Evolutionary conservation across 805 yeast genomes (phyloP).

Genomic region (Candida tibetensis): DNA sequence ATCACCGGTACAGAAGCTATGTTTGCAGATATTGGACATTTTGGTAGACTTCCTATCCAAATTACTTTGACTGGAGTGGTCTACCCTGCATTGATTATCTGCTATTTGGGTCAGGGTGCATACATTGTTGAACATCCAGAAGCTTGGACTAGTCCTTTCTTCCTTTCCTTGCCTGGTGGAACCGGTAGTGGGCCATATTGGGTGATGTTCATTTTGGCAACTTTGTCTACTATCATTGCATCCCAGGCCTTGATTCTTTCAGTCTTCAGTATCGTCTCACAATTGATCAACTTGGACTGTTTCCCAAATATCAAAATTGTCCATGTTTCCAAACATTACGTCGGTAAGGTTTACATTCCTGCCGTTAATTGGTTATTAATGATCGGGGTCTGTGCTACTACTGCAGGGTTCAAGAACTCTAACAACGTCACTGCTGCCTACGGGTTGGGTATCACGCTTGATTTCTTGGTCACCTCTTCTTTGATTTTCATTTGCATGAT

Average conservation of each 20-base stretch:
- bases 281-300: slow-evolving; percentile 52
- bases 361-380: slow-evolving; percentile 48
- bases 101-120: slow-evolving; percentile 60
- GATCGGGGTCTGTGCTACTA: slow-evolving; percentile 49
- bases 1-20: slow-evolving; percentile 62
- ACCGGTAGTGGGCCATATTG: slow-evolving; percentile 44
- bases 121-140: slow-evolving; percentile 41
- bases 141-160: slow-evolving; percentile 43
- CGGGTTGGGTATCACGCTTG: slow-evolving; percentile 57
- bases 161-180: slow-evolving; percentile 50
- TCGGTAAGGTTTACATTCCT: slow-evolving; percentile 56
- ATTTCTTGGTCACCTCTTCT: slow-evolving; percentile 50
- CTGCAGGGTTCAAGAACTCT: slow-evolving; percentile 52
- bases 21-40: slow-evolving; percentile 63
- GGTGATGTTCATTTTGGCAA: slow-evolving; percentile 51
- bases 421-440: slow-evolving; percentile 56
- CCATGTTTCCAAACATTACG: slow-evolving; percentile 43
- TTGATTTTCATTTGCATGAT: slow-evolving; percentile 45
- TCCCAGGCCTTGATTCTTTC: slow-evolving; percentile 59
- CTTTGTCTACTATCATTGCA: slow-evolving; percentile 55
- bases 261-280: slow-evolving; percentile 51
- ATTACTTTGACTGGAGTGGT: slow-evolving; percentile 45
- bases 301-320: slow-evolving; percentile 48
- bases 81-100: slow-evolving; percentile 51
- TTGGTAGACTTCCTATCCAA: slow-evolving; percentile 50